Evolutionary conservation across 306 rosid species (phyloP).

Genomic region (Dicorynia guianensis): DNA sequence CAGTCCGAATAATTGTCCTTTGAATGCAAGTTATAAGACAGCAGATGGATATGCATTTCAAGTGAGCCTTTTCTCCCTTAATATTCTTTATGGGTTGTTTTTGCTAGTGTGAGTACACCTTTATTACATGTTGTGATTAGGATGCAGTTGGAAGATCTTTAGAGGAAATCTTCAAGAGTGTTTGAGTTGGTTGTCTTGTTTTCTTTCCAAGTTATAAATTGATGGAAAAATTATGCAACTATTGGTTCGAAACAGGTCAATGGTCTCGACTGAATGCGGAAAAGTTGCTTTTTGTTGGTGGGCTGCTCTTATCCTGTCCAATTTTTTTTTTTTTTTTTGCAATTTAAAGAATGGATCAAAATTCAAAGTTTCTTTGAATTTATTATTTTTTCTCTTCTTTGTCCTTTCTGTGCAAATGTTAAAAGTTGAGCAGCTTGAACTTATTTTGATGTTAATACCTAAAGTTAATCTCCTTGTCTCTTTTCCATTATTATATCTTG

Average conservation of each 20-base stretch:
- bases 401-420: constrained; percentile 33
- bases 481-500: constrained; percentile 28
- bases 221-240: constrained; percentile 83
- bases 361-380: constrained; percentile 17
- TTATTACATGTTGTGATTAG: constrained; percentile 53
- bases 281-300: constrained; percentile 84
- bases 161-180: constrained; percentile 82
- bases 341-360: constrained; percentile 25
- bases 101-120: constrained; percentile 28
- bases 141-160: constrained; percentile 91
- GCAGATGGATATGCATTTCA: constrained; percentile 89
- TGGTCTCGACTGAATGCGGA: constrained; percentile 75
- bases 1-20: constrained; percentile 80
- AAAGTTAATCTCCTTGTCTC: constrained; percentile 32
- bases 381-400: constrained; percentile 16
- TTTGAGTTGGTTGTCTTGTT: constrained; percentile 92
- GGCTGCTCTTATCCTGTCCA: constrained; percentile 42
- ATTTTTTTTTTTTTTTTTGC: constrained; percentile 14
- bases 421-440: constrained; percentile 3
- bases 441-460: constrained; percentile 32
- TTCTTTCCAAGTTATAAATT: constrained; percentile 95
- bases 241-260: constrained; percentile 96
- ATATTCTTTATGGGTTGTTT: constrained; percentile 13
- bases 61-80: constrained; percentile 49
- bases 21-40: constrained; percentile 93